Base-by-base conservation (phyloP, 2,329 filamentous ascomycete genomes). In the Drechslera avenae region DNA sequence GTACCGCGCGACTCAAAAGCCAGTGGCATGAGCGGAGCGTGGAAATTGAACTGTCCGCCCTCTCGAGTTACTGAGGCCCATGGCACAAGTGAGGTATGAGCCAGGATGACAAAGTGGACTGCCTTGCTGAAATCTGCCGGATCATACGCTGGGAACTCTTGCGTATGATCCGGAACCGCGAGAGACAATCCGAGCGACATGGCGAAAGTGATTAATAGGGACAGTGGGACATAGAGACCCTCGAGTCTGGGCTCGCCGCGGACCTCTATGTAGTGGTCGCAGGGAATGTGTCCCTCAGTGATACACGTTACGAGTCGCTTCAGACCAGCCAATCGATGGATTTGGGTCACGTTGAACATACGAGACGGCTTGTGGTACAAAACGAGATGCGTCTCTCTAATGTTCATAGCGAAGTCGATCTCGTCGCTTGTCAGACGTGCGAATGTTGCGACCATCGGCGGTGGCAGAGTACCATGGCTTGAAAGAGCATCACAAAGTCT, bases 91-190 rank as follows among this genome's bases (percentile, higher is more conserved):
- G 51, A 41, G 4, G 28, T 45, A 10, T 53, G 55, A 13, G 53
- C 57, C 1, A 64, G 53, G 3, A 64, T 44, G 10, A 64, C 54
- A 1, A 51, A 37, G 2, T 30, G 4, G 7, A 46, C n/a, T 0
- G 52, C 50, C 5, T 57, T 42, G 30, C 59, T 62, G 50, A 64
- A 64, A n/a, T 62, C 61, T 2, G 59, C 54, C 14, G 57, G 53
- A 35, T 59, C 50, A 14, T 47, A 43, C 2, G 30, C 39, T 0
- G 51, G 53, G 5, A 33, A 32, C 4, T 17, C 14, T 6, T 32
- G 28, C n/a, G 16, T 18, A 4, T 16, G 14, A n/a, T 18, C 3
- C 9, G 53, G 45, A 6, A 7, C 10, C 10, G 3, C 4, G 3
- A 54, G 23, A 4, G 8, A 39, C 14, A 60, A 10, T 12, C 41